Conservation (phyloP, 768 basidiomycete species). For the Rhizopogon vinicolor region DNA sequence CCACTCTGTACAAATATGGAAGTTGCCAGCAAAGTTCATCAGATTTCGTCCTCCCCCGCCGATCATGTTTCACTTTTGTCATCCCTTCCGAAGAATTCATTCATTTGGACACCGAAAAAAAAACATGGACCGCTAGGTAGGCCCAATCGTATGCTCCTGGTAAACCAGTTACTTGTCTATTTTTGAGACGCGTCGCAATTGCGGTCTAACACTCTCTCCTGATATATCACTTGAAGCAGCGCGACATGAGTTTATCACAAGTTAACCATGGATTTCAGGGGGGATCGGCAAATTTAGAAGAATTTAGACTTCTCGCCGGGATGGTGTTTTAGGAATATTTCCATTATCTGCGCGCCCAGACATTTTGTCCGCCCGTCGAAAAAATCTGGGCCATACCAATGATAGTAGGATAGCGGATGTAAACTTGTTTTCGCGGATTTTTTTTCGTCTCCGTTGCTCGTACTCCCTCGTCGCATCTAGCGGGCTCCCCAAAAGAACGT, state of each 20-base stretch:
- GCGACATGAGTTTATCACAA: neutral
- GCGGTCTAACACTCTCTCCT: neutral
- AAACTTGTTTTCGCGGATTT: slow-evolving; percentile 19
- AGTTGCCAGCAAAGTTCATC: slow-evolving; percentile 14
- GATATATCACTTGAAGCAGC: neutral
- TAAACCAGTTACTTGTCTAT: neutral
- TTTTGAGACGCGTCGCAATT: neutral
- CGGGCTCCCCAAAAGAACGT: slow-evolving; percentile 3
- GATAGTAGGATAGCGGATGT: slow-evolving; percentile 25
- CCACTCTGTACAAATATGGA: slow-evolving; percentile 33
- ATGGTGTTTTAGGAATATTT: slow-evolving; percentile 9
- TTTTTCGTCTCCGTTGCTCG: slow-evolving; percentile 23
- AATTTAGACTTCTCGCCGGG: slow-evolving; percentile 4
- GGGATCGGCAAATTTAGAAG: slow-evolving; percentile 12
- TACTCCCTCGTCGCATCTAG: slow-evolving; percentile 7
- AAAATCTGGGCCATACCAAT: slow-evolving; percentile 5
- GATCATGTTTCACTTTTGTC: slow-evolving; percentile 48
- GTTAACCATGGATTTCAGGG: slow-evolving; percentile 11
- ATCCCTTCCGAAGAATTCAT: slow-evolving; percentile 9
- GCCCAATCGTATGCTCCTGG: neutral
- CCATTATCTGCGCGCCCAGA: neutral
- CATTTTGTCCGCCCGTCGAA: neutral
- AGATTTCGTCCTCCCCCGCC: slow-evolving; percentile 24
- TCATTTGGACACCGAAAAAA: slow-evolving; percentile 3
- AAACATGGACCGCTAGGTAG: neutral